Evolutionary conservation across 106 monocot genomes (phyloP).

Genomic region (Dendrobium catenatum): DNA sequence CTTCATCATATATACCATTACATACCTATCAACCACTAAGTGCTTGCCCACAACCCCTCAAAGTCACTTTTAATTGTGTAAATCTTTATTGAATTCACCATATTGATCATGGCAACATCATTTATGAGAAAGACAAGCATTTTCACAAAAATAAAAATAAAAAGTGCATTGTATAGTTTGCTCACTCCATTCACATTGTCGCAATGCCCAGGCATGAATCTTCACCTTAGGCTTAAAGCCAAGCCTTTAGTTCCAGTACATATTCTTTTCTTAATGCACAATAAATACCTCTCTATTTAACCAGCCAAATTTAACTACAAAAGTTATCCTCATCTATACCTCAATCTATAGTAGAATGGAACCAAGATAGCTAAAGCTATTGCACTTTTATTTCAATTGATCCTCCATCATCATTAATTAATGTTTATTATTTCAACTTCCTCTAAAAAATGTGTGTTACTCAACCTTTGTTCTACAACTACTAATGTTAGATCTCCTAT

Average conservation of each 20-base stretch:
- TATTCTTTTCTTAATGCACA: not conserved
- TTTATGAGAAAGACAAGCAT: not conserved
- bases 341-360: not conserved
- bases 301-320: not conserved
- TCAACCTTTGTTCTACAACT: no score
- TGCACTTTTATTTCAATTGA: not conserved
- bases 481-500: no score
- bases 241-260: not conserved
- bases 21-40: not conserved
- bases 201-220: not conserved
- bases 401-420: not conserved
- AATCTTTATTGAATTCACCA: not conserved
- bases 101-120: not conserved
- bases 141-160: not conserved
- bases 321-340: not conserved
- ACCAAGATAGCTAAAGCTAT: not conserved
- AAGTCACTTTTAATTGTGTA: not conserved
- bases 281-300: not conserved
- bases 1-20: not conserved
- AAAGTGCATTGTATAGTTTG: not conserved
- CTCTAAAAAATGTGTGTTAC: no score
- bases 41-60: not conserved
- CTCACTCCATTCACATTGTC: not conserved
- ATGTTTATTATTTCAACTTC: no score
- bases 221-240: not conserved